A percentile compares a stretch with the other conserved stretches of the same genome.
phyloP scores from a whole-genome alignment of 345 rosid species.

The Rhizophora mangle region DNA sequence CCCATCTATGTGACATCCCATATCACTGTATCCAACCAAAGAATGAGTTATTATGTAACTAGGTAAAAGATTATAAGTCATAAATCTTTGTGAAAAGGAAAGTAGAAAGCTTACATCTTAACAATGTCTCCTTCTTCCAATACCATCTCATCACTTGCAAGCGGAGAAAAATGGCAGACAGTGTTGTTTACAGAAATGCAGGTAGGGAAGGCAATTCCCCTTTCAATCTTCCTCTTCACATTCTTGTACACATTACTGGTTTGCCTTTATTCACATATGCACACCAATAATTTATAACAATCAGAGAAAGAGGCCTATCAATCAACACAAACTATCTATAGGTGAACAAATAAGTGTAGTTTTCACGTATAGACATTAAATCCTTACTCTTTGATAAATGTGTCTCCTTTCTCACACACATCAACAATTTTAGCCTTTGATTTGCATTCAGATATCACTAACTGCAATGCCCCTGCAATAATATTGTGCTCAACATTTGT shows the following conservation, averaged over 20 bases:
- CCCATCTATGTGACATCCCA: slow-evolving; percentile 99
- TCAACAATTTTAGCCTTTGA: slow-evolving; percentile 86
- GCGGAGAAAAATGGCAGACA: slow-evolving; percentile 84
- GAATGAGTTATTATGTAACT: slow-evolving; percentile 2
- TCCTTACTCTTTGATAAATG: slow-evolving; percentile 81
- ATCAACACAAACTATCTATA: no score
- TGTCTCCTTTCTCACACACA: slow-evolving; percentile 82
- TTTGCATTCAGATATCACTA: slow-evolving; percentile 69
- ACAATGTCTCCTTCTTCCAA: slow-evolving; percentile 84
- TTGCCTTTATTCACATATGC: slow-evolving; percentile 48
- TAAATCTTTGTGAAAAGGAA: background rate
- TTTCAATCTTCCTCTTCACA: slow-evolving; percentile 83
- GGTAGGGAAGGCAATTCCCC: slow-evolving; percentile 96
- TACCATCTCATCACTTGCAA: slow-evolving; percentile 68
- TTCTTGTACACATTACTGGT: slow-evolving; percentile 87
- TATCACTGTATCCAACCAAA: slow-evolving; percentile 49
- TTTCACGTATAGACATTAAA: background rate
- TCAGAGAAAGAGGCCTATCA: background rate
- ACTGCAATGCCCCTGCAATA: slow-evolving; percentile 73
- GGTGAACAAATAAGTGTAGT: background rate
- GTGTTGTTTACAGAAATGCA: slow-evolving; percentile 88
- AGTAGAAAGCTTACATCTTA: slow-evolving; percentile 60
- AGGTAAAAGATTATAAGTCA: background rate
- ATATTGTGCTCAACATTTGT: background rate
- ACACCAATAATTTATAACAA: background rate